Evolutionary conservation across 2,329 filamentous ascomycete genomes (phyloP), one percentile per base, ranked within the genome.

Genomic region (Diplocarpon rosae): DNA sequence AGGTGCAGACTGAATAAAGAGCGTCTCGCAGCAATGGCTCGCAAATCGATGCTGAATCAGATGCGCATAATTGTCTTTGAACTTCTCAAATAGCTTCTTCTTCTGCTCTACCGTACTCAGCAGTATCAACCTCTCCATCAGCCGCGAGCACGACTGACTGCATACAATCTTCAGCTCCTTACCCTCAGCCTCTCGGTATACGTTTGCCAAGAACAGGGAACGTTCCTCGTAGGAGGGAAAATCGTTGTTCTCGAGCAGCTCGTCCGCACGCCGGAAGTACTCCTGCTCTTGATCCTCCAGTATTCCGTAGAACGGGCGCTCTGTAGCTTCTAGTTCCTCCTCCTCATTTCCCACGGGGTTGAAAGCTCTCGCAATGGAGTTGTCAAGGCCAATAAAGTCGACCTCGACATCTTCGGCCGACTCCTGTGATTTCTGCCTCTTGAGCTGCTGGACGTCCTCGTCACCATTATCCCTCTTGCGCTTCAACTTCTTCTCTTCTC

Each of bases 121-220:
- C 43, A 89, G 72, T 43, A 98, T 93, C 60, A 98, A 66, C 28
- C 88, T 76, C 68, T 98, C 92, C 80, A 96, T 83, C 42, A 98
- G 68, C 13, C 92, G 75, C 41, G 92, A 98, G 66, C 89, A 95
- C 2, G 86, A 92, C 66, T 98, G 92, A 63, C 88, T 95, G 66
- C 86, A 92, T 17, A 89, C 89, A 51, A 98, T 77, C 71, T 96
- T 98, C 59, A 98, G 71, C 64, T 96, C 92, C 66, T 96, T 96
- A 49, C 87, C 88, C 49, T 80, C 72, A 0, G 89, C 88, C 65
- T 96, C 90, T 54, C 76, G 73, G 65, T 85, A 94, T 41, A 96
- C 84, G 63, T 83, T 93, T 49, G 82, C 78, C 37, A 96, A 65
- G 58, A 87, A 88, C 39, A 83, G 58, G 43, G 70, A 68, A 46